Evolutionary conservation across 768 basidiomycete species (phyloP).

Genomic region (Tephrocybe rancida): DNA sequence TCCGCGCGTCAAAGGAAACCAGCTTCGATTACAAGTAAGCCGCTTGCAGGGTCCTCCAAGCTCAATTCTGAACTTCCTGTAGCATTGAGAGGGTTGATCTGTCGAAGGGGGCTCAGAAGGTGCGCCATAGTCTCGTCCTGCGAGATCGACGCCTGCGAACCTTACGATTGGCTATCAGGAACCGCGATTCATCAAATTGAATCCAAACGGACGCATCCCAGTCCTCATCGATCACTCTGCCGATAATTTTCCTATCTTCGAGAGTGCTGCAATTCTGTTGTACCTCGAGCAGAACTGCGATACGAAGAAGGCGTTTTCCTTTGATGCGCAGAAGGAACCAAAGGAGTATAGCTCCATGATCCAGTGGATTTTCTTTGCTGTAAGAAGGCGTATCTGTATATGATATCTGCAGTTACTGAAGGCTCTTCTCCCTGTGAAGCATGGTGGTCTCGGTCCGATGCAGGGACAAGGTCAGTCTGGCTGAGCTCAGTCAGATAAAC

Average conservation of each 20-base stretch:
- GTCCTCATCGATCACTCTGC: slow-evolving; percentile 62
- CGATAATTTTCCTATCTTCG: slow-evolving; percentile 69
- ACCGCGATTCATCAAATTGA: slow-evolving; percentile 73
- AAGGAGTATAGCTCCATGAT: slow-evolving; percentile 71
- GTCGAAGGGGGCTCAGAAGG: slow-evolving; percentile 12
- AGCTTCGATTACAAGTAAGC: slow-evolving; percentile 10
- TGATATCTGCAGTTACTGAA: background rate
- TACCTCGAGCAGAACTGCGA: slow-evolving; percentile 85
- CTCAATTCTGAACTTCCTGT: background rate
- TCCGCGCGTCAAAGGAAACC: slow-evolving; percentile 9
- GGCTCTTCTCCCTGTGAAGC: slow-evolving; percentile 39
- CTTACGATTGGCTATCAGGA: slow-evolving; percentile 31
- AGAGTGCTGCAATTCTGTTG: slow-evolving; percentile 79
- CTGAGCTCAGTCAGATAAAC: background rate
- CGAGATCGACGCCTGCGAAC: background rate
- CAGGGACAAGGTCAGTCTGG: slow-evolving; percentile 60
- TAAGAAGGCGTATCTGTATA: slow-evolving; percentile 24
- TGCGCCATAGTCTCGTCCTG: background rate
- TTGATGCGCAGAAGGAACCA: slow-evolving; percentile 52
- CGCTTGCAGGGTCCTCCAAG: background rate
- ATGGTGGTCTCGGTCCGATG: slow-evolving; percentile 85
- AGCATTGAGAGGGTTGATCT: slow-evolving; percentile 16
- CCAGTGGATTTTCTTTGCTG: slow-evolving; percentile 89
- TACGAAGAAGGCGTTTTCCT: slow-evolving; percentile 69
- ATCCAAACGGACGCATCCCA: slow-evolving; percentile 77